Evolutionary conservation across 1,284 basidiomycete species (phyloP), one percentile per base, ranked within the genome.

Genomic region (Ceratobasidium sp.): DNA sequence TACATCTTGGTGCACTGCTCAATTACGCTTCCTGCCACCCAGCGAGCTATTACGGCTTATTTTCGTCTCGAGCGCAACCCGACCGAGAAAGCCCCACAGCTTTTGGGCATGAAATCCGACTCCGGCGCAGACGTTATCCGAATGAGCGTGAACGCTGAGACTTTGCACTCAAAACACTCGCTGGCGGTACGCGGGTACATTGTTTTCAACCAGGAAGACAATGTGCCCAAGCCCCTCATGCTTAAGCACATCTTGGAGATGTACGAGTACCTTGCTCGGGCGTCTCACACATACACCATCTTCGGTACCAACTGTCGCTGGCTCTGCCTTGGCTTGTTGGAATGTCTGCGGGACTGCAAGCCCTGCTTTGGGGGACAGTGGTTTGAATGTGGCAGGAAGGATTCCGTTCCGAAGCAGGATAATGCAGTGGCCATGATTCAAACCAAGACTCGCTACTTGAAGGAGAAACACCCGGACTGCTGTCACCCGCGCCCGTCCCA

Each of bases 51-150:
- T 22, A 62, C 49, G 11, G 69, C 40, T 43, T 62, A 56, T 40
- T 34, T 73, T 17, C 69, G 69, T 25, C n/a, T 73, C 6, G 69
- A 73, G 59, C 69, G 69, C 17, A 56, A 62, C 32, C 69, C 69
- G 3, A 25, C 40, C 7, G 22, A 46, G 15, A 32, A 46, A 54
- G 32, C 13, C 49, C 3, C 22, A 22, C 37, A n/a, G 17, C 32
- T 73, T 15, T 40, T 73, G 9, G 34, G 43, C 29, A 29, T 46
- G 25, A 73, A 62, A n/a, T 40, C 54, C 22, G 34, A 11, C 13
- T 19, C 34, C 1, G 69, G 57, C 8, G 25, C 44, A 9, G 69
- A 73, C 32, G 62, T 57, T 2, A 62, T 73, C 37, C 37, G 56
- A 37, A 34, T 51, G 37, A 73, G 32, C 43, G 40, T 43, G 17